These are phyloP conservation scores for Oldenlandia corymbosa DNA, from an alignment of 257 asterid genomes.

Conservation along the genomic window DNA sequence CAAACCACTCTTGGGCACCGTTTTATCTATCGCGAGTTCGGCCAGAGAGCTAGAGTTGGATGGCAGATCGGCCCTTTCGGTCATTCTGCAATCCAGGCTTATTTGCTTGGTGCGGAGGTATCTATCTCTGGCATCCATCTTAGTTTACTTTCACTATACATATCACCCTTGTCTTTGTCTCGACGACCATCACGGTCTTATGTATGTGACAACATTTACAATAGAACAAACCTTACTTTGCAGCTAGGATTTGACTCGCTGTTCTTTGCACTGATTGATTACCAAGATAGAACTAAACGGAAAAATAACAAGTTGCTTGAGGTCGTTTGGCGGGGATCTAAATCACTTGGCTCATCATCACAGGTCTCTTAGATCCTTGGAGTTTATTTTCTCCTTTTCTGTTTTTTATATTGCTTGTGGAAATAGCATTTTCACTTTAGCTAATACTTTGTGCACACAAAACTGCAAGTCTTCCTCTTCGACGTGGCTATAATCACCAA, in stretches of 20 bases:
- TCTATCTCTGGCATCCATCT: too few relatives aligned
- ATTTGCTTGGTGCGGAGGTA: constrained; percentile 75
- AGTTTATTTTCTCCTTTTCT: constrained; percentile 1
- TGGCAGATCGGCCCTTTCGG: constrained; percentile 98
- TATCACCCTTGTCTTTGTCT: neutral
- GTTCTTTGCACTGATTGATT: constrained; percentile 84
- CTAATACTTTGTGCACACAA: neutral
- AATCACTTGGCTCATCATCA: constrained; percentile 68
- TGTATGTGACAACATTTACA: too few relatives aligned
- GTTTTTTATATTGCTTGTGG: neutral
- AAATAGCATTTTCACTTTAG: neutral
- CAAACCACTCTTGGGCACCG: constrained; percentile 88
- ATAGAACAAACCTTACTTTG: too few relatives aligned
- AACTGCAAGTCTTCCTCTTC: neutral
- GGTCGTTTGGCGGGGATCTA: constrained; percentile 86
- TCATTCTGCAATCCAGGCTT: constrained; percentile 88
- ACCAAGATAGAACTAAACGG: constrained; percentile 78
- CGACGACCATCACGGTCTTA: neutral
- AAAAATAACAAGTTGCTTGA: constrained; percentile 67
- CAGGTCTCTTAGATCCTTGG: constrained; percentile 33
- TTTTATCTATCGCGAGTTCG: constrained; percentile 56
- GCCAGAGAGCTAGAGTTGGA: constrained; percentile 86
- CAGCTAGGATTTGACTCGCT: constrained; percentile 83
- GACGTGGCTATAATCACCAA: constrained; percentile 1
- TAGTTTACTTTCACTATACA: neutral